Conservation (phyloP, 2,329 filamentous ascomycete species). For the Neonectria neomacrospora region DNA sequence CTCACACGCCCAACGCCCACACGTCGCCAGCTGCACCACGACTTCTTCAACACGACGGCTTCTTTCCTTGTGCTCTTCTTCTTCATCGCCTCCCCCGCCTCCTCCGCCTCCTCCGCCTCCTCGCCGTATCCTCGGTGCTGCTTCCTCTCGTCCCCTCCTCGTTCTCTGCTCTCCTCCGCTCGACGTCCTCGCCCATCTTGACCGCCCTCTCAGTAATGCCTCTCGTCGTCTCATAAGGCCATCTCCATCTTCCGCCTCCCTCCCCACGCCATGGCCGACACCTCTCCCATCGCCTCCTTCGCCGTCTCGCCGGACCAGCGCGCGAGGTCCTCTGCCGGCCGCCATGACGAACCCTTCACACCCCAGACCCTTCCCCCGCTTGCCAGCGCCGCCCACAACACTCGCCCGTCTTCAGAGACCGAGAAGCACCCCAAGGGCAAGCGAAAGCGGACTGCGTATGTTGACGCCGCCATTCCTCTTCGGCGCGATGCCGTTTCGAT, state of each 20-base stretch:
- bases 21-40: slow-evolving; percentile 36
- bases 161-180: neutral
- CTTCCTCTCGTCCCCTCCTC: slow-evolving; percentile 1
- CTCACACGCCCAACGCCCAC: slow-evolving; percentile 33
- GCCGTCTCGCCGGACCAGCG: slow-evolving; percentile 41
- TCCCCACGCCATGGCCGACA: slow-evolving; percentile 43
- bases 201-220: slow-evolving; percentile 43
- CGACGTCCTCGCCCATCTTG: slow-evolving; percentile 27
- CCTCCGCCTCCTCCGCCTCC: slow-evolving; percentile 11
- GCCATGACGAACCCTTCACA: slow-evolving; percentile 40
- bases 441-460: slow-evolving; percentile 72
- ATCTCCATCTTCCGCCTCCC: slow-evolving; percentile 35
- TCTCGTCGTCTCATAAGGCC: slow-evolving; percentile 42
- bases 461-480: slow-evolving; percentile 15
- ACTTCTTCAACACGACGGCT: slow-evolving; percentile 31
- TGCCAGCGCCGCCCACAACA: slow-evolving; percentile 30
- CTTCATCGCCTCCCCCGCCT: slow-evolving; percentile 16
- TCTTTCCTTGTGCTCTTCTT: slow-evolving; percentile 33
- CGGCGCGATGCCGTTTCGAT: slow-evolving; percentile 1
- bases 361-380: slow-evolving; percentile 39
- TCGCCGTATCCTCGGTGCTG: slow-evolving; percentile 19
- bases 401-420: slow-evolving; percentile 33
- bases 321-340: slow-evolving; percentile 36
- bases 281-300: slow-evolving; percentile 36
- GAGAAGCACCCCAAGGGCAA: slow-evolving; percentile 68